phyloP scores from a whole-genome alignment of 148 eudicot genomes.

The Fagopyrum homotropicum region DNA sequence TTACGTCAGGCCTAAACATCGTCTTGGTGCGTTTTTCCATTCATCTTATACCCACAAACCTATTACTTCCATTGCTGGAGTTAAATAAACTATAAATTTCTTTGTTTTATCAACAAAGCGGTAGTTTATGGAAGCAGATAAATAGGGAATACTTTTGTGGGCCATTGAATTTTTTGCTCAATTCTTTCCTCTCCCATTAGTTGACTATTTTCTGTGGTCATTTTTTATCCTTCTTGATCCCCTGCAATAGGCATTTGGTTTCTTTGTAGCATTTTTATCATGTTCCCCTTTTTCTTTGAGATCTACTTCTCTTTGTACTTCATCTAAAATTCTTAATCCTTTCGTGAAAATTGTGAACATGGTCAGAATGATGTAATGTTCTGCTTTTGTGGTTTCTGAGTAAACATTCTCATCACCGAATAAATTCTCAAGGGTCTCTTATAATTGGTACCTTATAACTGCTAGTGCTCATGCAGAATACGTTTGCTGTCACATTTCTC shows the following conservation, averaged over 20 bases:
- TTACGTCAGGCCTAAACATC: no score
- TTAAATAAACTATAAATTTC: not conserved
- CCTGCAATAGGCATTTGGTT: not conserved
- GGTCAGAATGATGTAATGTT: not conserved
- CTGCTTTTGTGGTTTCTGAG: not conserved
- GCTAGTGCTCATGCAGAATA: not conserved
- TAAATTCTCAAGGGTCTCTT: not conserved
- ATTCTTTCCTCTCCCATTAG: not conserved
- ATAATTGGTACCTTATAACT: not conserved
- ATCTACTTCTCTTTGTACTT: not conserved
- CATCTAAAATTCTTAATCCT: not conserved
- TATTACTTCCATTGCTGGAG: not conserved
- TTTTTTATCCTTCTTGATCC: not conserved
- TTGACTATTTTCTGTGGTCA: not conserved
- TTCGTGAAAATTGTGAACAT: not conserved
- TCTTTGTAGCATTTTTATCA: not conserved
- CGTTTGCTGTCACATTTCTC: not conserved
- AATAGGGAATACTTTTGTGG: not conserved
- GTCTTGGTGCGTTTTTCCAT: not conserved
- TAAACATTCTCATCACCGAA: not conserved
- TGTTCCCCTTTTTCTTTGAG: not conserved
- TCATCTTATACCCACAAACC: not conserved
- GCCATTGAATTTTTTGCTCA: not conserved
- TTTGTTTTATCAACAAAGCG: not conserved
- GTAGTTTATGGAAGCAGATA: not conserved